Evolutionary conservation across 2,329 filamentous ascomycete species (phyloP), one percentile per base, ranked within the genome.

Genomic region (Fusarium pininemorale): DNA sequence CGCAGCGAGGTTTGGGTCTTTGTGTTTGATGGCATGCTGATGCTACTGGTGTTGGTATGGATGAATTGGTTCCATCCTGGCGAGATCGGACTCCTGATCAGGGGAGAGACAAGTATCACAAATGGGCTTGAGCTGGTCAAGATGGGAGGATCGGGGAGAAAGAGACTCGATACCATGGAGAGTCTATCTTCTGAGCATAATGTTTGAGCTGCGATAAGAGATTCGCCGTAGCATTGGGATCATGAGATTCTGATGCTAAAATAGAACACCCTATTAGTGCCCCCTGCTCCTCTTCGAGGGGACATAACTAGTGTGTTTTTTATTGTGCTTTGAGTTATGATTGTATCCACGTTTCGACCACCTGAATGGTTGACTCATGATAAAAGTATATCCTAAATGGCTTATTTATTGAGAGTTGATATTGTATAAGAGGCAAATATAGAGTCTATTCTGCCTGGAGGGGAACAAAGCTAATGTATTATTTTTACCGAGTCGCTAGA

Each of bases 21-120:
- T 61, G 66, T 83, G 13, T 83, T 85, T 42, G 83, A 85, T 51
- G 81, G 82, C 1, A 35, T 80, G 24, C 66, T 83, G 22, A 85
- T 85, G 81, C 41, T 81, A 20, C 57, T 76, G 4, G 75, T 77
- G 22, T 35, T 79, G n/a, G 73, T 68, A 0, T 79, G 76, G 77
- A 77, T 79, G 77, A 79, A 79, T 38, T 79, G 77, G 77, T 78
- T 79, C 70, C 77, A 79, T 59, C 76, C 77, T 2, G 66, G 77
- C n/a, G 77, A 79, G 73, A 79, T 79, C 61, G 77, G 77, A 2
- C 26, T 79, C 53, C n/a, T 79, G 51, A 65, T 79, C 6, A 70
- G 76, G 24, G 77, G 77, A 0, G 75, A 79, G 26, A 32, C 39
- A 20, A 63, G 73, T 1, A 66, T 79, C 18, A 74, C 55, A 51